These are phyloP conservation scores for Xanthoconium stramineum DNA, from an alignment of 768 basidiomycete species.

Conservation along the genomic window DNA sequence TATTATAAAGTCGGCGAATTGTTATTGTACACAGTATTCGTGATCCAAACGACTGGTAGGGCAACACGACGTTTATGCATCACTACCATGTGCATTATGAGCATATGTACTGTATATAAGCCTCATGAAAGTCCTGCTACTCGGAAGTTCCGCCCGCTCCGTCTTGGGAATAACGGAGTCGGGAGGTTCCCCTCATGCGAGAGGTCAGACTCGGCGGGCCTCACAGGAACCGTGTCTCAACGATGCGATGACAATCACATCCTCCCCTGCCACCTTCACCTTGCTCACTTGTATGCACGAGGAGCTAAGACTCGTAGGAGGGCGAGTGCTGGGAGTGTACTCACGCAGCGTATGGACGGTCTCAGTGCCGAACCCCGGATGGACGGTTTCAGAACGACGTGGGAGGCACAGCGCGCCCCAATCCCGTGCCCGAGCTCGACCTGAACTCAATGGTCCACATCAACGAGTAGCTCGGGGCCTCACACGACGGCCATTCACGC, in stretches of 20 bases:
- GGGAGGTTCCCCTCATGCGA: constrained; percentile 83
- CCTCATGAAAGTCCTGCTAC: too few relatives aligned
- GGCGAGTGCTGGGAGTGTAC: constrained; percentile 34
- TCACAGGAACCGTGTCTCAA: constrained; percentile 17
- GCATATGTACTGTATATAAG: too few relatives aligned
- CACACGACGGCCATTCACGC: constrained; percentile 38
- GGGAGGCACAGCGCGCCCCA: constrained; percentile 32
- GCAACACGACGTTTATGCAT: too few relatives aligned
- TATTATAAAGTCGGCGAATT: constrained; percentile 4
- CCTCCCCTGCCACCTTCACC: constrained; percentile 5
- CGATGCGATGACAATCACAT: background rate
- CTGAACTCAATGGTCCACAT: constrained; percentile 22
- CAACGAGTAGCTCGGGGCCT: constrained; percentile 24
- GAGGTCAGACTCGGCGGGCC: constrained; percentile 58
- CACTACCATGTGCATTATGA: too few relatives aligned
- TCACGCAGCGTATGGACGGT: constrained; percentile 22
- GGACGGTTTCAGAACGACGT: constrained; percentile 57
- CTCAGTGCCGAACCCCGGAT: constrained; percentile 42
- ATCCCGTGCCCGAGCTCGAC: constrained; percentile 18
- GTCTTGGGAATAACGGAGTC: constrained; percentile 80
- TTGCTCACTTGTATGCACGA: constrained; percentile 17
- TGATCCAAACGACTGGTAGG: background rate
- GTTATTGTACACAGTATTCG: constrained; percentile 1
- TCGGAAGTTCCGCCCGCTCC: too few relatives aligned
- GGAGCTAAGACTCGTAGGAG: constrained; percentile 32